A percentile compares a stretch with the other conserved stretches of the same genome.
phyloP scores from a whole-genome alignment of 129 eudicot species.

The Lonicera japonica region DNA sequence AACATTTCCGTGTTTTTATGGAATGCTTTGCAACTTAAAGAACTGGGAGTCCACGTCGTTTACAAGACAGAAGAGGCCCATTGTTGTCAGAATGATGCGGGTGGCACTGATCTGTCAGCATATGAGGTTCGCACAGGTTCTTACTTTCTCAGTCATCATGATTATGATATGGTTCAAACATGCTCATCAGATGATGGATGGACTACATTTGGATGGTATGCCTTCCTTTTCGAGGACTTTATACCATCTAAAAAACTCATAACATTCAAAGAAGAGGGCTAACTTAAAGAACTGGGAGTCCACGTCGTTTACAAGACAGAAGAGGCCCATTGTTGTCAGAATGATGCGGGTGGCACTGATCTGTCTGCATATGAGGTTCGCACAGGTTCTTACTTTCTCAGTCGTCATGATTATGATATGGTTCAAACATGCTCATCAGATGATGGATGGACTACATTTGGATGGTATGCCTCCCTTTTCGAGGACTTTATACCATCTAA shows the following conservation, averaged over 20 bases:
- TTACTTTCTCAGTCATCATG: neutral
- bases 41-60: neutral
- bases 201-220: too few relatives aligned
- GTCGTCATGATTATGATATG: neutral
- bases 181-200: too few relatives aligned
- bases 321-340: too few relatives aligned
- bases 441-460: too few relatives aligned
- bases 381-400: neutral
- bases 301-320: conserved; percentile 1
- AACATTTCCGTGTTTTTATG: neutral
- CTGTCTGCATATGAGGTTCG: neutral
- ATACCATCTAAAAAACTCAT: too few relatives aligned
- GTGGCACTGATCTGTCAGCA: neutral
- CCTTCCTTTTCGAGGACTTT: too few relatives aligned
- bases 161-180: neutral
- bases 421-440: too few relatives aligned
- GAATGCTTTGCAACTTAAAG: neutral
- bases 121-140: neutral
- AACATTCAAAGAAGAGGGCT: too few relatives aligned
- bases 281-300: neutral
- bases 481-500: neutral
- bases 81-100: neutral
- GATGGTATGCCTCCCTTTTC: too few relatives aligned
- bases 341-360: too few relatives aligned
- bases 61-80: conserved; percentile 5